Evolutionary conservation across 805 yeast genomes (phyloP), one percentile per base, ranked within the genome.

Genomic region (Yarrowia bubula): DNA sequence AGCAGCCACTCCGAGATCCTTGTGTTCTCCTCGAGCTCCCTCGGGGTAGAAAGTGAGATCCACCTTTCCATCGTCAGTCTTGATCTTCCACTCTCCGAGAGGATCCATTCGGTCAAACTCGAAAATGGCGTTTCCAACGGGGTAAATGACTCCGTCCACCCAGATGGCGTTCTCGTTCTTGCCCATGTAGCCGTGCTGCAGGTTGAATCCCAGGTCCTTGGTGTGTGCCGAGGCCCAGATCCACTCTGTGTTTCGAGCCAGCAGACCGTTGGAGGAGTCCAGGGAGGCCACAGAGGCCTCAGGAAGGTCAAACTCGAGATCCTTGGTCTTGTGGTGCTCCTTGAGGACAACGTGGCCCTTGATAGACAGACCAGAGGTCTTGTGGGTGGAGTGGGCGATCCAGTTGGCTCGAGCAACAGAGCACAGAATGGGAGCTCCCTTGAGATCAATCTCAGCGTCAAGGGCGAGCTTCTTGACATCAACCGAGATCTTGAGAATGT

Each of bases 131-230:
- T 58, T 44, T 10, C 64, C 64, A 8, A 58, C 51, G 14, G 51
- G 50, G 51, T 43, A 58, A 22, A 58, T 58, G 15, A 43, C 51
- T 31, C 64, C 64, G 33, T 58, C 64, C 14, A 58, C 33, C 64
- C 64, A 58, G 64, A 58, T 44, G 51, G 64, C 64, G 51, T 58
- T 58, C 15, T 58, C 64, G 51, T 43, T 44, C 41, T 58, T 44
- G 41, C 51, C 51, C 64, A 58, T 58, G 51, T 58, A 58, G 35
- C 64, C 64, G 41, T 58, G 35, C 51, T 58, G 64, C n/a, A 58
- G 35, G 35, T 58, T 58, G 64, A 58, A 58, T 15, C 64, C 64
- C 22, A 58, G 51, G 15, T 58, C 64, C 51, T 58, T 58, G 64
- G 64, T 43, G 15, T 58, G 64, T 8, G 51, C 64, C 6, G 64